Base-by-base conservation (phyloP, 1,139 yeast species). In the Suhomyces bolitotheri region DNA sequence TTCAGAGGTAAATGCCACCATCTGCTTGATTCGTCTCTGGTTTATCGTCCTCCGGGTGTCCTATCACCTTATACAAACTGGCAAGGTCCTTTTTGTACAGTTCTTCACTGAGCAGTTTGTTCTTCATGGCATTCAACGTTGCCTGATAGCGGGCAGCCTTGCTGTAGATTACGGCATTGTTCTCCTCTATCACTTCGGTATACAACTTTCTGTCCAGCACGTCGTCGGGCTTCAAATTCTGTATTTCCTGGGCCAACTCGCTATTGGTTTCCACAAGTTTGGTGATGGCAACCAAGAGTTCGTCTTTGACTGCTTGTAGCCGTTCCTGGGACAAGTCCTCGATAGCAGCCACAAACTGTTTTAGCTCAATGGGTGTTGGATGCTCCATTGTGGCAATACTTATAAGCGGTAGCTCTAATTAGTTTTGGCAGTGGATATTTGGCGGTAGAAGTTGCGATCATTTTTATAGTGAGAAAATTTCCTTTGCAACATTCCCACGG, bases 291-390 rank as follows among this genome's bases (percentile, higher is more conserved):
- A 42, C 50, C 5, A 41, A 34, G 26, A 66, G 45, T 36, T 65
- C 67, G 2, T 39, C 35, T 33, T 49, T 49, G n/a, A 62, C 42
- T 2, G 58, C 43, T 7, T 34, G 27, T 14, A 66, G 28, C 6
- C 60, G 55, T 15, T 62, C 67, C 33, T 64, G 69, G 0, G 67
- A 49, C n/a, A 61, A 37, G 11, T 68, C 75, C 14, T 45, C 48
- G 20, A 67, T 49, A 5, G 74, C 72, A 2, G 25, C 29, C 5
- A 30, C 36, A 43, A 69, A 69, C 16, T 58, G 58, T 6, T 45
- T 41, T 12, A 62, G 43, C 16, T 50, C 44, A n/a, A 65, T 62
- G 5, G 67, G 67, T 14, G 44, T 43, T 8, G 56, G 31, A 7
- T 6, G 20, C 6, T 17, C 20, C 38, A 35, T 34, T 15, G 22